These are phyloP conservation scores for Maudiozyma serrabonitensis DNA, from an alignment of 805 yeast genomes.

Conservation along the genomic window DNA sequence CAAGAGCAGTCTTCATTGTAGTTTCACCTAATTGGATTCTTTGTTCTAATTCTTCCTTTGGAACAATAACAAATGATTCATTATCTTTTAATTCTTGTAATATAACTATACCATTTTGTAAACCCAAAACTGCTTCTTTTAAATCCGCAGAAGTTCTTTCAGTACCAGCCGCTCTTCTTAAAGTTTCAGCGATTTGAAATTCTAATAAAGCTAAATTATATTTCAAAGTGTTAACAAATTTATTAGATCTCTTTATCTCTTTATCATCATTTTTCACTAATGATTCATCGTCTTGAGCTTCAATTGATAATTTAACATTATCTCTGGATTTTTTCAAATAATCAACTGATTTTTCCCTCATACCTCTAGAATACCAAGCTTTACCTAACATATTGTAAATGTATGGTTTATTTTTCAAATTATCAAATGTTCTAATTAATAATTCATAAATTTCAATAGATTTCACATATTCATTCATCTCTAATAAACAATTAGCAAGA, in stretches of 20 bases:
- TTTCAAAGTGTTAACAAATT: conserved; percentile 39
- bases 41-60: conserved; percentile 68
- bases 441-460: conserved; percentile 85
- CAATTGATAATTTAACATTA: conserved; percentile 48
- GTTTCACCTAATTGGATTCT: conserved; percentile 80
- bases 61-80: conserved; percentile 55
- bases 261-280: conserved; percentile 6
- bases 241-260: conserved; percentile 22
- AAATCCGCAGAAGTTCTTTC: conserved; percentile 49
- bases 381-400: conserved; percentile 68
- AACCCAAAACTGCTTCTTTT: conserved; percentile 42
- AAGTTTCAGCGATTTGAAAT: conserved; percentile 77
- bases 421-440: conserved; percentile 55
- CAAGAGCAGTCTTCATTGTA: conserved; percentile 64
- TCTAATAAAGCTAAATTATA: conserved; percentile 80
- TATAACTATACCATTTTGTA: conserved; percentile 50
- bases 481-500: conserved; percentile 78
- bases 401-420: conserved; percentile 54
- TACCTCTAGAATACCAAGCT: conserved; percentile 79
- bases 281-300: conserved; percentile 12
- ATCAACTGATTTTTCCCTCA: conserved; percentile 52
- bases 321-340: conserved; percentile 53
- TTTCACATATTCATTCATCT: conserved; percentile 70
- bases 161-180: conserved; percentile 50
- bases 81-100: conserved; percentile 50